Conservation (phyloP, 1,139 yeast species). For the Saccharomyces hybrid region DNA sequence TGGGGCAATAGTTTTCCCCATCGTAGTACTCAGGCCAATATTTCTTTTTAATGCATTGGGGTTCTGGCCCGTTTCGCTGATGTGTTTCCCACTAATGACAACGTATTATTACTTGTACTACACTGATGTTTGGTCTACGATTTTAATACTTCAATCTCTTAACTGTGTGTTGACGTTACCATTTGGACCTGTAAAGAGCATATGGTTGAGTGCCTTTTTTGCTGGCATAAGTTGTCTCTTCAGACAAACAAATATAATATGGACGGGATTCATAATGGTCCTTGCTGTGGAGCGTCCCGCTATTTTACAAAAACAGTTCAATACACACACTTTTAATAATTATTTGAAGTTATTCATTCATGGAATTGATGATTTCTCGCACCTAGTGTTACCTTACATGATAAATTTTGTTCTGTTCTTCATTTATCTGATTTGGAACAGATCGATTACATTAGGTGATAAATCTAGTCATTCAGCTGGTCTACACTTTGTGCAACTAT, state of each 20-base stretch:
- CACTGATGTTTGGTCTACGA: slow-evolving; percentile 89
- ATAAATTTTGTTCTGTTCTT: slow-evolving; percentile 47
- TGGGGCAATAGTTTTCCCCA: slow-evolving; percentile 49
- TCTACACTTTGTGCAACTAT: slow-evolving; percentile 69
- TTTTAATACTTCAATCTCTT: slow-evolving; percentile 50
- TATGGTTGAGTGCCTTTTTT: slow-evolving; percentile 37
- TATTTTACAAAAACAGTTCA: slow-evolving; percentile 35
- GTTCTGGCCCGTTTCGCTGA: slow-evolving; percentile 43
- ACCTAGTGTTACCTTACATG: slow-evolving; percentile 43
- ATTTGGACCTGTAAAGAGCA: slow-evolving; percentile 30
- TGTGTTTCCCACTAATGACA: slow-evolving; percentile 61
- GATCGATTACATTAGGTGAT: slow-evolving; percentile 79
- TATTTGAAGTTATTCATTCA: slow-evolving; percentile 34
- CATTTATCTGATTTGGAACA: slow-evolving; percentile 52
- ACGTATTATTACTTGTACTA: slow-evolving; percentile 73
- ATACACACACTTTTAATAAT: slow-evolving; percentile 32
- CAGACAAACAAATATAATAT: slow-evolving; percentile 84
- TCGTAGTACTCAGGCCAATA: slow-evolving; percentile 33
- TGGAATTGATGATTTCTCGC: slow-evolving; percentile 32
- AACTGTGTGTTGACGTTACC: slow-evolving; percentile 35
- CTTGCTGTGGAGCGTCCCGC: slow-evolving; percentile 48
- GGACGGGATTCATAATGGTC: slow-evolving; percentile 64
- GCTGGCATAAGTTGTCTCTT: slow-evolving; percentile 59
- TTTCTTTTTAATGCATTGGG: slow-evolving; percentile 36
- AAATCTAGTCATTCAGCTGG: slow-evolving; percentile 72